A percentile compares a stretch with the other conserved stretches of the same genome.
These are phyloP conservation scores for Malus asiatica DNA, from an alignment of 306 rosid species.

Conservation along the genomic window DNA sequence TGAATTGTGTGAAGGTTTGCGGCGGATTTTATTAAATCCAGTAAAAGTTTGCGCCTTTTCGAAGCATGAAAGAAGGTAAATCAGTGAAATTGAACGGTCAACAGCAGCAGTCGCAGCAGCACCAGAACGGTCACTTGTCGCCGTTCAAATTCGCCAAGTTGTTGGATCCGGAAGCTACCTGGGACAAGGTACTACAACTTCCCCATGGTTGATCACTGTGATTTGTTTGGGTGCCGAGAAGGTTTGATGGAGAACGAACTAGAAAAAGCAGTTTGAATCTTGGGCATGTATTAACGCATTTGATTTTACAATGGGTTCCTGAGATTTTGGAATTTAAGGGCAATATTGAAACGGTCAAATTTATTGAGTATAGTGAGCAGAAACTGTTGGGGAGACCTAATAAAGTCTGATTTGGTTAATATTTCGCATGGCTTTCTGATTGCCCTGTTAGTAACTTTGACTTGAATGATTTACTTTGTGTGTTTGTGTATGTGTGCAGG, in stretches of 20 bases:
- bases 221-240: conserved; percentile 2
- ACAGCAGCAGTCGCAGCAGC: conserved; percentile 36
- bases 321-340: neutral
- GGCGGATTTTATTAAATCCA: neutral
- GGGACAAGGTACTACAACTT: conserved; percentile 79
- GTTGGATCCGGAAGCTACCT: conserved; percentile 94
- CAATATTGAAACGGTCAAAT: neutral
- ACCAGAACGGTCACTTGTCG: conserved; percentile 86
- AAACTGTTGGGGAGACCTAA: neutral
- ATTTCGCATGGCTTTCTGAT: neutral
- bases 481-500: conserved; percentile 36
- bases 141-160: conserved; percentile 85
- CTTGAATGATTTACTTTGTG: neutral
- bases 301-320: neutral
- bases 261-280: neutral
- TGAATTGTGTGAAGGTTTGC: neutral
- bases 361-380: neutral
- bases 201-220: neutral
- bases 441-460: too few relatives aligned
- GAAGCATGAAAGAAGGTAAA: conserved; percentile 85
- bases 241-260: neutral
- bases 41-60: neutral
- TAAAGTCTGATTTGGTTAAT: neutral
- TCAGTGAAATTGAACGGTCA: conserved; percentile 48
- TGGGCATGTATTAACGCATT: neutral